phyloP scores from a whole-genome alignment of 2,329 filamentous ascomycete genomes.

The Beauveria rudraprayagi region DNA sequence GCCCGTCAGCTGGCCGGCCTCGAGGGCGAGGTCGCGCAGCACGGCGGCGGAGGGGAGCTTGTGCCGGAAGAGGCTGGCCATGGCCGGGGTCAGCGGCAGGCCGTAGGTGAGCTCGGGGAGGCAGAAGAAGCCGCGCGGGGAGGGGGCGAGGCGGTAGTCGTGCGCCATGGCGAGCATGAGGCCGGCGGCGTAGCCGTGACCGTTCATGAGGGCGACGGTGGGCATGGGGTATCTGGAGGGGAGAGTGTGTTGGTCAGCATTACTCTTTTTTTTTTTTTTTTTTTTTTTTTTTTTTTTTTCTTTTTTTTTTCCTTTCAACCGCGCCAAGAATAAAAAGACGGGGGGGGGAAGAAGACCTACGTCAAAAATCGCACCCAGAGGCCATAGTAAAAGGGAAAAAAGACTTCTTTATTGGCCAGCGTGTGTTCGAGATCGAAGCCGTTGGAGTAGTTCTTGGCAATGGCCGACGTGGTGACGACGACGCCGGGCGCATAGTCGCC shows the following conservation, averaged over 20 bases:
- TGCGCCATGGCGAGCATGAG: constrained; percentile 75
- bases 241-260: constrained; percentile 1
- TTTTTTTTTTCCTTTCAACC: too few relatives aligned
- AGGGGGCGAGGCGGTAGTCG: constrained; percentile 74
- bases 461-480: constrained; percentile 66
- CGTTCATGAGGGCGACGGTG: constrained; percentile 69
- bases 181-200: constrained; percentile 76
- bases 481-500: constrained; percentile 58
- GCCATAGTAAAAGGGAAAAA: constrained; percentile 55
- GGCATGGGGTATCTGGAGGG: constrained; percentile 62
- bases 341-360: constrained; percentile 13
- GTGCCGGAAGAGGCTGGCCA: constrained; percentile 66
- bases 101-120: constrained; percentile 78
- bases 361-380: constrained; percentile 53
- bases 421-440: constrained; percentile 70
- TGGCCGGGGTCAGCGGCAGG: constrained; percentile 63
- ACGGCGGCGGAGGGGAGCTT: constrained; percentile 51
- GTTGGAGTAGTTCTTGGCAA: constrained; percentile 75
- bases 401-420: constrained; percentile 44
- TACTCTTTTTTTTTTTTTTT: too few relatives aligned
- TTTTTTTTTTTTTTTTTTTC: too few relatives aligned
- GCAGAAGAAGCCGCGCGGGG: constrained; percentile 63
- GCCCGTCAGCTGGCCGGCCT: constrained; percentile 60
- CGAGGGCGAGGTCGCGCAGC: constrained; percentile 62
- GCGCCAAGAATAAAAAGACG: too few relatives aligned